A percentile compares a stretch with the other conserved stretches of the same genome.
Conservation (phyloP, 345 rosid genomes). For the Dipteronia sinensis region DNA sequence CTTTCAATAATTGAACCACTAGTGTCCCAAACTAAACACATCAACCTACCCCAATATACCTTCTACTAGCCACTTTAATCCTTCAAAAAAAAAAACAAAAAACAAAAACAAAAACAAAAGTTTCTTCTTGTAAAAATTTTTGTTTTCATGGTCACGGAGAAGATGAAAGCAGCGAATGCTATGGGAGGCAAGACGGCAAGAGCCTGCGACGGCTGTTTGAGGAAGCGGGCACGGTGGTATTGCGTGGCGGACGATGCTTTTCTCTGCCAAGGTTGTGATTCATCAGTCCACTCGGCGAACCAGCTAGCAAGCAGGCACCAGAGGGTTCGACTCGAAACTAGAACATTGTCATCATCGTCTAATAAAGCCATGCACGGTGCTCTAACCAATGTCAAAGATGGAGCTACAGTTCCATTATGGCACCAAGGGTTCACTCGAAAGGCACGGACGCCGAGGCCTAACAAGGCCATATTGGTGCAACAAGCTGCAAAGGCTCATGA, state of each 20-base stretch:
- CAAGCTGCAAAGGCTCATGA: conserved; percentile 1
- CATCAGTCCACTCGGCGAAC: conserved; percentile 68
- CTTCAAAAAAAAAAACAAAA: background rate
- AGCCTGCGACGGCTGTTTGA: conserved; percentile 56
- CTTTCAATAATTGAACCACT: conserved; percentile 12
- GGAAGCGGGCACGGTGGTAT: conserved; percentile 57
- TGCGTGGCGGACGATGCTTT: conserved; percentile 71
- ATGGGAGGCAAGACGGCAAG: conserved; percentile 47
- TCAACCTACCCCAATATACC: background rate
- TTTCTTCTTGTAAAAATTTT: background rate
- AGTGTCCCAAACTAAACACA: background rate
- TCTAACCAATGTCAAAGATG: background rate
- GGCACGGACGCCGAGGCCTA: conserved; percentile 54
- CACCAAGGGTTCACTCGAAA: conserved; percentile 54
- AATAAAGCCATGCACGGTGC: background rate
- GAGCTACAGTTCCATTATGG: conserved; percentile 39
- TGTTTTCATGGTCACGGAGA: conserved; percentile 1
- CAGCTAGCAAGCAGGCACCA: conserved; percentile 62
- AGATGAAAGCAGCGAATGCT: conserved; percentile 26
- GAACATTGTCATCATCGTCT: conserved; percentile 17
- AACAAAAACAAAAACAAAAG: no score
- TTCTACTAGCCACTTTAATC: background rate
- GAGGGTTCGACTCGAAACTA: conserved; percentile 47
- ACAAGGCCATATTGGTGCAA: conserved; percentile 10
- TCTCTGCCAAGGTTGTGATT: conserved; percentile 68